These are phyloP conservation scores for Hyaloscypha variabilis DNA, from an alignment of 495 filamentous ascomycete genomes.

Conservation along the genomic window DNA sequence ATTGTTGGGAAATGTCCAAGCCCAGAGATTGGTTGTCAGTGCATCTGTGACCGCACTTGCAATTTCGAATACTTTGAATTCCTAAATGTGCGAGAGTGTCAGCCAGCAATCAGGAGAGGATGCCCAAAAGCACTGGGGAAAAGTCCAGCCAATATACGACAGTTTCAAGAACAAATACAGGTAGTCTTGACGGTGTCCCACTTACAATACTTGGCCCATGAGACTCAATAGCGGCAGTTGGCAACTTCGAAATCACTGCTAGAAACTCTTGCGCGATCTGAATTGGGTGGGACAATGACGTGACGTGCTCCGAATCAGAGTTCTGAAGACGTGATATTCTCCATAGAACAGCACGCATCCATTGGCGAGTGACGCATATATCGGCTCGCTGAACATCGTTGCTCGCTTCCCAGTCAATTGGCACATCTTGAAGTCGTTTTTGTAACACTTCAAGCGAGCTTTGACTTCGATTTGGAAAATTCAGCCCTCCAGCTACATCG, in stretches of 20 bases:
- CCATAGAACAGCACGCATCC: slow-evolving; percentile 53
- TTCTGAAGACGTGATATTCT: slow-evolving; percentile 36
- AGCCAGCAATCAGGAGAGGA: background rate
- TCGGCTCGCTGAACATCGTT: slow-evolving; percentile 49
- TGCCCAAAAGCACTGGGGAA: no score
- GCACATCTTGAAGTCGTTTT: slow-evolving; percentile 38
- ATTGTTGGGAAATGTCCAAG: slow-evolving; percentile 24
- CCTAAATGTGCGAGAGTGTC: slow-evolving; percentile 26
- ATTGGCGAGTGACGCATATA: slow-evolving; percentile 48
- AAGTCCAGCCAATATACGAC: no score
- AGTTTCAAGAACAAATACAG: no score
- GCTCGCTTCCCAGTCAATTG: slow-evolving; percentile 30
- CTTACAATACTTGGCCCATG: slow-evolving; percentile 42
- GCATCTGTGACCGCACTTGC: slow-evolving; percentile 49
- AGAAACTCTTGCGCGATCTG: slow-evolving; percentile 46
- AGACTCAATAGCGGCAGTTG: slow-evolving; percentile 39
- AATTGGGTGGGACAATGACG: slow-evolving; percentile 39
- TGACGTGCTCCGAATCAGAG: slow-evolving; percentile 11
- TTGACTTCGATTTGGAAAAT: background rate
- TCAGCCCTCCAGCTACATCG: slow-evolving; percentile 18
- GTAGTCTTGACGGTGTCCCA: slow-evolving; percentile 7
- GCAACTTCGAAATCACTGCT: slow-evolving; percentile 41
- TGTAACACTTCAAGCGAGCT: slow-evolving; percentile 36
- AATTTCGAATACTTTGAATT: slow-evolving; percentile 50
- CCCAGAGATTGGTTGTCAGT: slow-evolving; percentile 32